A percentile compares a stretch with the other conserved stretches of the same genome.
phyloP scores from a whole-genome alignment of 129 eudicot species.

The Escallonia rubra region DNA sequence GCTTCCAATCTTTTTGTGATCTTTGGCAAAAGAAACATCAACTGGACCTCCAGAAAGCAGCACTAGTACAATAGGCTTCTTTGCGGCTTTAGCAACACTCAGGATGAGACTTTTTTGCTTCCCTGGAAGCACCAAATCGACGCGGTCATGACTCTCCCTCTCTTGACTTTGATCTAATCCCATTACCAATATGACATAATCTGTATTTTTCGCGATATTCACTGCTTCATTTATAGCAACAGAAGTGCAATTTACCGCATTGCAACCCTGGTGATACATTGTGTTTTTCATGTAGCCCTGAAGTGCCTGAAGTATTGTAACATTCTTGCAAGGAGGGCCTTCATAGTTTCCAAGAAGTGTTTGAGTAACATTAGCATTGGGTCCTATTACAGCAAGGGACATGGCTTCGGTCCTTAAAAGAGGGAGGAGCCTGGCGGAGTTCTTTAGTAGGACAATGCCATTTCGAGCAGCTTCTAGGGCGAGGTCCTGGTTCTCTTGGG shows the following conservation, averaged over 20 bases:
- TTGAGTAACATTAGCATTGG: conserved; percentile 60
- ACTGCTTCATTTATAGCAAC: conserved; percentile 48
- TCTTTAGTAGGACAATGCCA: conserved; percentile 86
- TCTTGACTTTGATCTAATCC: conserved; percentile 87
- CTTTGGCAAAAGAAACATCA: conserved; percentile 72
- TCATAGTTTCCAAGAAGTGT: conserved; percentile 85
- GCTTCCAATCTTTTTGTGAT: conserved; percentile 72
- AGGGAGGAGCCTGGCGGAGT: conserved; percentile 70
- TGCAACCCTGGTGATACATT: conserved; percentile 49
- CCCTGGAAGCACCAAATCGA: conserved; percentile 65
- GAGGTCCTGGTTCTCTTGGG: conserved; percentile 55
- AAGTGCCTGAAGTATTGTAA: conserved; percentile 55
- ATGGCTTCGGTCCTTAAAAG: conserved; percentile 41
- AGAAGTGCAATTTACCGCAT: conserved; percentile 49
- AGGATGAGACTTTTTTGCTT: conserved; percentile 56
- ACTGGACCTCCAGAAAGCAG: conserved; percentile 91
- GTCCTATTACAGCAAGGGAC: conserved; percentile 83
- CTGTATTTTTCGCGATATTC: conserved; percentile 44
- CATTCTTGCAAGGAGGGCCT: conserved; percentile 75
- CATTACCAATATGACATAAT: conserved; percentile 82
- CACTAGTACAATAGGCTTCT: conserved; percentile 72
- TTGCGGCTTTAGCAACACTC: conserved; percentile 65
- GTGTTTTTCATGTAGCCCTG: conserved; percentile 36
- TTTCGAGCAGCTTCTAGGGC: conserved; percentile 90
- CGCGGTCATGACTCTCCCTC: conserved; percentile 71